Base-by-base conservation (phyloP, 768 basidiomycete genomes). In the Xerocomellus amylosporus region DNA sequence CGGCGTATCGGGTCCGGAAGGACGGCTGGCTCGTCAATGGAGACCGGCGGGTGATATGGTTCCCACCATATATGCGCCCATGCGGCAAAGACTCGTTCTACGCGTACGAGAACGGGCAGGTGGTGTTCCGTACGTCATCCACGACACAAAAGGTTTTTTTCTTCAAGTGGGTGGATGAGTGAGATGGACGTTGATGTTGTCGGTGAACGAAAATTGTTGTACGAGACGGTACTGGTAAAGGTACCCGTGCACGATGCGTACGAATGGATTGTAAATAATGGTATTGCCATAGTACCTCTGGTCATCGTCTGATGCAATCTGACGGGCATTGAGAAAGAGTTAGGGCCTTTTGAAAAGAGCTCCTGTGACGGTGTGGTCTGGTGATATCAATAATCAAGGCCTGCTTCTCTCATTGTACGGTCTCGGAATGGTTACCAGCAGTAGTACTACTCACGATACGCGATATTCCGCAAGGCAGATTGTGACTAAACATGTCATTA, bases 11-110 rank as follows among this genome's bases (percentile, higher is more conserved):
- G n/a, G 45, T 62, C 8, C 61, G 51, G 3, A 62, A 59, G 49
- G 63, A 62, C 5, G 63, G 63, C 3, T 65, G 59, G 63, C 59
- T 64, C 15, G 56, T 56, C 46, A 28, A 61, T 1, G 62, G 58
- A 4, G 52, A 65, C 3, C 53, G 46, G 13, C 53, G 63, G 15
- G 33, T 65, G 12, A n/a, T 62, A 30, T 64, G 58, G 62, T 5
- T 63, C 0, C 54, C 62, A 8, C 36, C 51, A 0, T 37, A 1
- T 19, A 2, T 38, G 0, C 58, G 54, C 1, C 58, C 61, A 4
- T 42, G 36, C 17, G 48, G 49, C 26, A 63, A 46, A 12, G 43
- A 51, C 5, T 1, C 17, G 19, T 53, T 64, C 2, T 53, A 34
- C 17, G 58, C 54, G 13, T 63, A 48, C 41, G 42, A 48, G 20